phyloP scores from a whole-genome alignment of 495 filamentous ascomycete genomes.

The Lepidopterella palustris region DNA sequence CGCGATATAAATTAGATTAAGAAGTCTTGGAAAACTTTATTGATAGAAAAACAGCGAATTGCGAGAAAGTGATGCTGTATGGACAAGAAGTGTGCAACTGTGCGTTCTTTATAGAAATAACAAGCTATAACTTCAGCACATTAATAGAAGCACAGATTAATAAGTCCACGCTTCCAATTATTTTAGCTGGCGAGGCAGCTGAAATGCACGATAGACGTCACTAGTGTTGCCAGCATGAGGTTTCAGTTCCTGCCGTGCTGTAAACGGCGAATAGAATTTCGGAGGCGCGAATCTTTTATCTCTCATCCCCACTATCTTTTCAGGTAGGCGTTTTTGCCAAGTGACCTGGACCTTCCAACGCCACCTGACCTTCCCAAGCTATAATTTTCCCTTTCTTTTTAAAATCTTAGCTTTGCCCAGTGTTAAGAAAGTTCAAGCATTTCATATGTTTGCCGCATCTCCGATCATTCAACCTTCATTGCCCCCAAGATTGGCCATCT shows the following conservation, averaged over 20 bases:
- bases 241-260: background rate
- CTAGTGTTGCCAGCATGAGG: too few relatives aligned
- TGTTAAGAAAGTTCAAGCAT: background rate
- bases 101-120: too few relatives aligned
- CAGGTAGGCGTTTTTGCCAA: background rate
- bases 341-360: background rate
- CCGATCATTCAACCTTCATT: background rate
- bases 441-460: background rate
- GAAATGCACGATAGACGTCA: too few relatives aligned
- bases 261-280: background rate
- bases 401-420: background rate
- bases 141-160: too few relatives aligned
- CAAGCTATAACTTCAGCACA: too few relatives aligned
- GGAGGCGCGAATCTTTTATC: background rate
- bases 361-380: background rate
- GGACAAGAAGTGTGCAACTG: too few relatives aligned
- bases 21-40: too few relatives aligned
- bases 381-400: background rate
- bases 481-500: background rate
- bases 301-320: background rate
- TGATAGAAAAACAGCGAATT: too few relatives aligned
- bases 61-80: too few relatives aligned
- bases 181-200: too few relatives aligned
- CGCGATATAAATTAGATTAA: constrained; percentile 4
- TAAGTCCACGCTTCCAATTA: too few relatives aligned